Evolutionary conservation across 2,329 filamentous ascomycete genomes (phyloP).

Genomic region (Aspergillus neotritici): DNA sequence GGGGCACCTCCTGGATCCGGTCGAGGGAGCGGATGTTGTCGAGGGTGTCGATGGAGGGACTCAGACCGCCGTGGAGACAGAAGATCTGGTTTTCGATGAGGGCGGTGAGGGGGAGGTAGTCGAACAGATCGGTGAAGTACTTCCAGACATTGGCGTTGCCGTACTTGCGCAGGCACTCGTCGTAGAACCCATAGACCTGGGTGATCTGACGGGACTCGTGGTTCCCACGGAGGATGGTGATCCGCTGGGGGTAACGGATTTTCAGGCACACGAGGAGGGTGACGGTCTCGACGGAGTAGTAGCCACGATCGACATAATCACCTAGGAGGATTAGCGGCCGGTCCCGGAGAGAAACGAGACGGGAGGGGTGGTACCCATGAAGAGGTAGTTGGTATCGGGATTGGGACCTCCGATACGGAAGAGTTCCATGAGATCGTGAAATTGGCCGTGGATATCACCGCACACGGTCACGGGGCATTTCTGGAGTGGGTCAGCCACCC

Average conservation of each 20-base stretch:
- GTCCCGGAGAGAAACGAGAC: slow-evolving; percentile 3
- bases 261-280: slow-evolving; percentile 94
- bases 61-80: slow-evolving; percentile 93
- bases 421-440: slow-evolving; percentile 98
- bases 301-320: slow-evolving; percentile 97
- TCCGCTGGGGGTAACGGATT: slow-evolving; percentile 95
- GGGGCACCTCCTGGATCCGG: slow-evolving; percentile 95
- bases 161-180: slow-evolving; percentile 97
- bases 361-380: slow-evolving; percentile 66
- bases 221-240: slow-evolving; percentile 97
- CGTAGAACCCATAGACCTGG: slow-evolving; percentile 98
- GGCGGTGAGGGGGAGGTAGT: slow-evolving; percentile 93
- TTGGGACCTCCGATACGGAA: slow-evolving; percentile 98
- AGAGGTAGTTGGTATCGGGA: slow-evolving; percentile 97
- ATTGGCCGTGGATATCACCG: slow-evolving; percentile 98
- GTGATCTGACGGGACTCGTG: slow-evolving; percentile 99
- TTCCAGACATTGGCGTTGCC: slow-evolving; percentile 99
- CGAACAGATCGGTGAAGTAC: slow-evolving; percentile 97
- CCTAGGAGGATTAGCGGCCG: slow-evolving; percentile 47
- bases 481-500: slow-evolving; percentile 41
- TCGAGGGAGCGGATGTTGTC: slow-evolving; percentile 94
- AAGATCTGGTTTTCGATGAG: slow-evolving; percentile 99
- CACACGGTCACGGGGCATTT: slow-evolving; percentile 99
- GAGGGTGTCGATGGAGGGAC: slow-evolving; percentile 90
- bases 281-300: slow-evolving; percentile 98